phyloP scores from a whole-genome alignment of 805 yeast species.

The Pichia ethanolica region DNA sequence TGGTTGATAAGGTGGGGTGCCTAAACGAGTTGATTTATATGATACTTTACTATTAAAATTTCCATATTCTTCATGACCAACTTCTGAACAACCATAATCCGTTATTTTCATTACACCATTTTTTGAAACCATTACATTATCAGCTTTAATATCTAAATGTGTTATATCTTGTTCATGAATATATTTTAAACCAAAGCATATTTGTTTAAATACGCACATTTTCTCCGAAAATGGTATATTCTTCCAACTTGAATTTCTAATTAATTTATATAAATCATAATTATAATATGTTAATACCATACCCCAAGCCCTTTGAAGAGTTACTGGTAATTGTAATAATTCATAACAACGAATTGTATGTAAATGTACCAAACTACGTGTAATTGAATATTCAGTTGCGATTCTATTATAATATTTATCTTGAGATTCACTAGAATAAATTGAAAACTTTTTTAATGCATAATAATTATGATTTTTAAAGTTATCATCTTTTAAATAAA shows the following conservation, averaged over 20 bases:
- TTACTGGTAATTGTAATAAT: slow-evolving; percentile 50
- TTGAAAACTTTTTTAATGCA: slow-evolving; percentile 60
- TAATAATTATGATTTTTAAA: slow-evolving; percentile 31
- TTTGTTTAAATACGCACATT: slow-evolving; percentile 62
- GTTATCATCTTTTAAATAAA: slow-evolving; percentile 27
- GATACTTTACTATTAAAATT: slow-evolving; percentile 38
- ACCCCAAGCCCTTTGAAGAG: slow-evolving; percentile 69
- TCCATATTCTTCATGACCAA: slow-evolving; percentile 48
- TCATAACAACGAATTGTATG: slow-evolving; percentile 55
- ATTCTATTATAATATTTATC: slow-evolving; percentile 60
- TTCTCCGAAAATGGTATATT: slow-evolving; percentile 40
- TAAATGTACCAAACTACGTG: slow-evolving; percentile 43
- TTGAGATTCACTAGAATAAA: slow-evolving; percentile 38
- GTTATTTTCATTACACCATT: slow-evolving; percentile 61
- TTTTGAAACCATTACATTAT: slow-evolving; percentile 52
- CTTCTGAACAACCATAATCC: slow-evolving; percentile 71
- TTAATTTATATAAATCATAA: slow-evolving; percentile 54
- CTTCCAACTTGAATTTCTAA: slow-evolving; percentile 56
- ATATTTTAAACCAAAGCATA: slow-evolving; percentile 51
- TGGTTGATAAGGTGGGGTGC: slow-evolving; percentile 76
- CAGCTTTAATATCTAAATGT: slow-evolving; percentile 72
- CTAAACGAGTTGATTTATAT: slow-evolving; percentile 42
- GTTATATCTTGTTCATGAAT: slow-evolving; percentile 61
- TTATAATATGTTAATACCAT: slow-evolving; percentile 57
- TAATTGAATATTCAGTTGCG: slow-evolving; percentile 54